Conservation (phyloP, 129 eudicot species). For the Flaveria ramosissima region DNA sequence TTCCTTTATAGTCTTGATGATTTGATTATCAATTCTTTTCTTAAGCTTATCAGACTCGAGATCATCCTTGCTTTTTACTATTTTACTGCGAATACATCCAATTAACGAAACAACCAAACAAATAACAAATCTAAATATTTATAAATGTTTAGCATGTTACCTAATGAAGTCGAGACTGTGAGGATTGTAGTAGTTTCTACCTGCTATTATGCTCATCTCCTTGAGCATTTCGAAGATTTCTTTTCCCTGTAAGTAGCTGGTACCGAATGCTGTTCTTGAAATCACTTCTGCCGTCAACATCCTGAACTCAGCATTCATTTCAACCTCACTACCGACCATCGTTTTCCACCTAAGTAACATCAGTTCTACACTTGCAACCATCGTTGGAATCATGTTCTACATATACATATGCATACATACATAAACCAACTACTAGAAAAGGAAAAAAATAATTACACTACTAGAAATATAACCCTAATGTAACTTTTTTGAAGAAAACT, state of each 20-base stretch:
- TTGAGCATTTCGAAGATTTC: slow-evolving; percentile 35
- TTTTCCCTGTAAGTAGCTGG: slow-evolving; percentile 38
- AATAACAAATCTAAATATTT: not conserved
- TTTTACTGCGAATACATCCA: slow-evolving; percentile 21
- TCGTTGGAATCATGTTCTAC: slow-evolving; percentile 39
- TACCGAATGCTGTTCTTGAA: slow-evolving; percentile 44
- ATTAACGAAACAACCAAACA: not conserved
- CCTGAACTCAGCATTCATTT: slow-evolving; percentile 34
- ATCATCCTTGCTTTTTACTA: slow-evolving; percentile 29
- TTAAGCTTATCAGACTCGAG: slow-evolving; percentile 37
- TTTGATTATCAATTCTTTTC: slow-evolving; percentile 22
- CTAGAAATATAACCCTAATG: too few species aligned
- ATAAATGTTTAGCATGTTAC: slow-evolving; percentile 9
- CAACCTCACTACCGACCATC: slow-evolving; percentile 34
- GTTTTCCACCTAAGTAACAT: slow-evolving; percentile 41
- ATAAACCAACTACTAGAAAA: too few species aligned
- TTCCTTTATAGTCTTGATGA: slow-evolving; percentile 27
- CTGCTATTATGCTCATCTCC: slow-evolving; percentile 34
- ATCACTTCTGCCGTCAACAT: slow-evolving; percentile 43
- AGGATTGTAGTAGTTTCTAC: slow-evolving; percentile 34
- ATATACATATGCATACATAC: not conserved
- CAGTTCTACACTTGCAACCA: slow-evolving; percentile 39
- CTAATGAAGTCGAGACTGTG: slow-evolving; percentile 5
- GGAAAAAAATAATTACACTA: too few species aligned
- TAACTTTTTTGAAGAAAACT: too few species aligned